phyloP scores from a whole-genome alignment of 23 red algal species.

The Gracilaria domingensis region DNA sequence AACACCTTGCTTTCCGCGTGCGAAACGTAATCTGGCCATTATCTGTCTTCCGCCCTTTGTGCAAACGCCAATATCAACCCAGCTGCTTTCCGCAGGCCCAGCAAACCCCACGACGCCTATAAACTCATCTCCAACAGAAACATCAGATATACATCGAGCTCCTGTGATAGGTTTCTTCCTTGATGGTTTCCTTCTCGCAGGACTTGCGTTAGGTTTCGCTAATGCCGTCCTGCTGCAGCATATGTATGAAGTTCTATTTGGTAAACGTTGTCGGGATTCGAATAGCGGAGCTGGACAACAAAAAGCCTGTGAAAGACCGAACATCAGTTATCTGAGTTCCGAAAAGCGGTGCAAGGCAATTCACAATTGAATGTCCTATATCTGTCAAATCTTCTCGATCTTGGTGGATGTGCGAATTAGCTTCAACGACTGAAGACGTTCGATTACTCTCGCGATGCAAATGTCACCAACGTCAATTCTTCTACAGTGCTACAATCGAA shows the following conservation, averaged over 20 bases:
- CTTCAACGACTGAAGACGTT: too few species aligned
- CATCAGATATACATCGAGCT: constrained; percentile 35
- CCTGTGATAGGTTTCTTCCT: not conserved
- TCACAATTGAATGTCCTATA: not conserved
- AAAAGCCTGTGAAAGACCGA: not conserved
- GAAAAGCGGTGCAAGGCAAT: not conserved
- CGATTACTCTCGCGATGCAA: too few species aligned
- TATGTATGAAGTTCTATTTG: not conserved
- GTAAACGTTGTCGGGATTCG: not conserved
- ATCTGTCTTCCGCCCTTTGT: constrained; percentile 5
- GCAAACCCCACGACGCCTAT: constrained; percentile 36
- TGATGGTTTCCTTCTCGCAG: not conserved
- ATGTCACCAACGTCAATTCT: too few species aligned
- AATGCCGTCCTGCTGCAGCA: not conserved
- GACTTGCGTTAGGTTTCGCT: not conserved
- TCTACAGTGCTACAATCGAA: too few species aligned
- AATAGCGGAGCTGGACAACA: not conserved
- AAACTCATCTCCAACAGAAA: constrained; percentile 42
- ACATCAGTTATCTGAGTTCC: not conserved
- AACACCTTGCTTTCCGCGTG: not conserved
- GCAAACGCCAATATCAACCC: constrained; percentile 50
- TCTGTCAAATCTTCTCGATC: not conserved
- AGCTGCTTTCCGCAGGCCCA: constrained; percentile 62
- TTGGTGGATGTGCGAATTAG: too few species aligned
- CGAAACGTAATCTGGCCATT: constrained; percentile 33